These are phyloP conservation scores for Solanum ahanhuiri DNA, from an alignment of 257 asterid genomes.

Conservation along the genomic window DNA sequence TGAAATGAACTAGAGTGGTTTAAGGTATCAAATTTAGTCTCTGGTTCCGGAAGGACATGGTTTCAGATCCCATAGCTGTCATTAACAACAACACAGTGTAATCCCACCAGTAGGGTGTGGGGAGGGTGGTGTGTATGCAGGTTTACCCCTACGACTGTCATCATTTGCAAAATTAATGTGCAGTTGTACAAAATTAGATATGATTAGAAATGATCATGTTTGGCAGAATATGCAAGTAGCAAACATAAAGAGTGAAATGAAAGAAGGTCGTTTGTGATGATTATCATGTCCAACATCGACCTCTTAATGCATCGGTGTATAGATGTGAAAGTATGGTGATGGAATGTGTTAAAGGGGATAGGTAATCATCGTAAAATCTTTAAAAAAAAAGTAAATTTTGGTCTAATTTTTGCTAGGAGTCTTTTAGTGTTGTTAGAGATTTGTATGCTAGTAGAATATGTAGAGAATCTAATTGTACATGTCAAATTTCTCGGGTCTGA, in stretches of 20 bases:
- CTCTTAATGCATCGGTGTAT: neutral
- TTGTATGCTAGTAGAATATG: neutral
- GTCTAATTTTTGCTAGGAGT: neutral
- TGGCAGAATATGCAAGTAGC: neutral
- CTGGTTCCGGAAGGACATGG: constrained; percentile 94
- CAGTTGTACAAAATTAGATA: neutral
- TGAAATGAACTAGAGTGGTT: constrained; percentile 53
- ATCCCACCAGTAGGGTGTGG: neutral
- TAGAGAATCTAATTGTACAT: neutral
- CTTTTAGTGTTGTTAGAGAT: neutral
- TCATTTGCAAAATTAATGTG: neutral
- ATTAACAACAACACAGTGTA: neutral
- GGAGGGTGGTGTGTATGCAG: neutral
- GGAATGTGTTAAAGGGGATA: neutral
- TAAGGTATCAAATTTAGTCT: constrained; percentile 99
- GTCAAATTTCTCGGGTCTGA: neutral
- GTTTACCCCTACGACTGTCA: constrained; percentile 23
- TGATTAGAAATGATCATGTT: neutral
- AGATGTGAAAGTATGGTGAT: neutral
- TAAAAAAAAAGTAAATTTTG: neutral
- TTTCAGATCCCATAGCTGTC: constrained; percentile 87
- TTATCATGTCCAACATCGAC: neutral
- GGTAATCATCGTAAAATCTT: neutral
- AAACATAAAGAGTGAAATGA: neutral
- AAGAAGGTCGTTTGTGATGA: neutral